Base-by-base conservation (phyloP, 75 land plant genomes). In the Sequoiadendron giganteum region DNA sequence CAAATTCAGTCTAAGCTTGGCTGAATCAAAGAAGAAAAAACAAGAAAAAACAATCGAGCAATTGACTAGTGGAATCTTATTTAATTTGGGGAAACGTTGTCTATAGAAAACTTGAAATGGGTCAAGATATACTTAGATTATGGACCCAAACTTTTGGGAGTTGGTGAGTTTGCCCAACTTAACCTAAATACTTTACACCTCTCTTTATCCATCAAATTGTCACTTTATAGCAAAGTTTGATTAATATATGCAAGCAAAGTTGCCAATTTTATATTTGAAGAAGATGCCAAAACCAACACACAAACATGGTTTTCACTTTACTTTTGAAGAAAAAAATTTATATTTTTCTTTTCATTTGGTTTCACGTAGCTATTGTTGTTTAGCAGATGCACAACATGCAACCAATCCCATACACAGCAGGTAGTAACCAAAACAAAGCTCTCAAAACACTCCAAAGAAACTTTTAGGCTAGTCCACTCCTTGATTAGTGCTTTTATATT, bases 361-460 rank as follows among this genome's bases (percentile, higher is more conserved):
- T 65, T 65, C 70, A 65, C 70, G n/a, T 65, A 65, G 70, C 70
- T 65, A 65, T 65, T 65, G 9, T 65, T 25, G 70, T 65, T 25
- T 25, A 65, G 70, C 70, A 65, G n/a, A 65, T 42, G 82, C 32
- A 82, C 32, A 47, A 82, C 49, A 43, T 45, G 49, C 84, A 82
- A 43, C 47, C 84, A 82, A 82, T 82, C 84, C 52, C 84, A 43
- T 3, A 11, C 30, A 82, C 49, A 82, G 84, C 84, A 82, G 84
- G 84, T 82, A 82, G 10, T 42, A 82, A 30, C 49, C 38, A 68
- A 68, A 21, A 21, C 42, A 38, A 39, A 40, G 25, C 82, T 52
- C 55, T 52, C 55, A 52, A 52, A 52, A 79, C 21, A 45, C 14
- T 43, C 84, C 25, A 82, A n/a, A 13, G 28, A 45, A 45, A 43